Percentiles rank a stretch among this genome's conserved stretches.
phyloP scores from a whole-genome alignment of 179 eudicot species.

The Kewa caespitosa region DNA sequence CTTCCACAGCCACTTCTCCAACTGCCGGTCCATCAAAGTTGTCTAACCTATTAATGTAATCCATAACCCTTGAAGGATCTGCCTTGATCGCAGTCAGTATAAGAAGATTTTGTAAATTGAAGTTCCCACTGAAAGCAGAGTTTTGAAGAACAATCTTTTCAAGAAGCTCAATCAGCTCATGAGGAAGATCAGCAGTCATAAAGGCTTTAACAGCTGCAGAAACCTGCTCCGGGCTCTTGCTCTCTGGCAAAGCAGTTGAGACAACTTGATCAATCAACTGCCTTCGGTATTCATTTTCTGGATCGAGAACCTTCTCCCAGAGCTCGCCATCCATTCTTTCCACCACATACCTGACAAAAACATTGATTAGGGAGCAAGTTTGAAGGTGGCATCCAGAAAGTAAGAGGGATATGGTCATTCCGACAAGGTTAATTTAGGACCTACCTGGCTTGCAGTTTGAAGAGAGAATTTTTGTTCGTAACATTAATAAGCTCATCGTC shows the following conservation, averaged over 20 bases:
- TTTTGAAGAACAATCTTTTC: conserved; percentile 57
- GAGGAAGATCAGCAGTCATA: conserved; percentile 60
- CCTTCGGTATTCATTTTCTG: conserved; percentile 49
- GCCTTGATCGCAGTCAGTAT: conserved; percentile 53
- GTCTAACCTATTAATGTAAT: conserved; percentile 50
- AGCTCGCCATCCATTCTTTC: conserved; percentile 57
- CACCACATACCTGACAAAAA: conserved; percentile 43
- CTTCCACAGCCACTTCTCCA: conserved; percentile 53
- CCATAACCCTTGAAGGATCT: conserved; percentile 53
- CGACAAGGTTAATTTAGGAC: conserved; percentile 2
- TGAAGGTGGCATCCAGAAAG: not conserved
- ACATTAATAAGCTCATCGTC: conserved; percentile 54
- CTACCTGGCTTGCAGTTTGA: conserved; percentile 51
- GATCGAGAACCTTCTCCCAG: conserved; percentile 49
- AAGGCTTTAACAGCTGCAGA: conserved; percentile 62
- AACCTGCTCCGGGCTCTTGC: conserved; percentile 60
- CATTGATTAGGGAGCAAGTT: conserved; percentile 6
- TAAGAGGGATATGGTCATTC: not conserved
- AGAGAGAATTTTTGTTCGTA: conserved; percentile 47
- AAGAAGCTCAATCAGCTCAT: conserved; percentile 56
- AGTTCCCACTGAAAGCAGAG: conserved; percentile 57
- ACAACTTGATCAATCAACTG: conserved; percentile 57
- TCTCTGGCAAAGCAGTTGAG: conserved; percentile 57
- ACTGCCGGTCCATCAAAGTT: conserved; percentile 60
- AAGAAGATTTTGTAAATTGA: conserved; percentile 49